These are phyloP conservation scores for Rhytidhysteron rufulum DNA, from an alignment of 2,329 filamentous ascomycete species.

Conservation along the genomic window DNA sequence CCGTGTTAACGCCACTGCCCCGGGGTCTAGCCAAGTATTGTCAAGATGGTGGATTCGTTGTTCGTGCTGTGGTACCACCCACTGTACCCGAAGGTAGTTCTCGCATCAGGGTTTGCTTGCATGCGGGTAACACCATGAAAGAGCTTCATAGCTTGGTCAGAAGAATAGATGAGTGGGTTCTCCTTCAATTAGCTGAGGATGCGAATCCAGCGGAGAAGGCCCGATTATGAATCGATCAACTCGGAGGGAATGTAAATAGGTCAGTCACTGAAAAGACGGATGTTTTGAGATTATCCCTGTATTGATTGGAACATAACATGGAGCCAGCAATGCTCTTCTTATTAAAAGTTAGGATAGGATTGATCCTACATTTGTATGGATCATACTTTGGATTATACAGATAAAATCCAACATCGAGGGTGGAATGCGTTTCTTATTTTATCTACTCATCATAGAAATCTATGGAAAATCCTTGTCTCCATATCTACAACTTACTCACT, in stretches of 20 bases:
- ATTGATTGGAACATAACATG: too few species aligned
- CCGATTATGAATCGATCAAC: slow-evolving; percentile 1
- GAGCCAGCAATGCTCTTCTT: too few species aligned
- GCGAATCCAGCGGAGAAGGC: background rate
- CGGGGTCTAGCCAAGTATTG: slow-evolving; percentile 23
- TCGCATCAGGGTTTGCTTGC: slow-evolving; percentile 40
- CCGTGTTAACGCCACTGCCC: slow-evolving; percentile 25
- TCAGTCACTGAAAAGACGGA: too few species aligned
- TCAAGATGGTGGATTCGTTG: slow-evolving; percentile 28
- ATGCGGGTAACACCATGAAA: slow-evolving; percentile 38
- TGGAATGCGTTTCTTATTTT: too few species aligned
- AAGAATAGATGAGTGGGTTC: slow-evolving; percentile 28
- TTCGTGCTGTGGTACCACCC: slow-evolving; percentile 37
- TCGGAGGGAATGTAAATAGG: too few species aligned
- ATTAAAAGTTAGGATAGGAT: too few species aligned
- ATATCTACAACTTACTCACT: slow-evolving; percentile 10
- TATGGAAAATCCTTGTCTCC: too few species aligned
- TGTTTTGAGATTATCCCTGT: too few species aligned
- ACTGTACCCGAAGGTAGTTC: slow-evolving; percentile 38
- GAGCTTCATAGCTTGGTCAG: slow-evolving; percentile 31
- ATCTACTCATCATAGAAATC: too few species aligned
- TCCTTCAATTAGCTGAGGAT: slow-evolving; percentile 2
- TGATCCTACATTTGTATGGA: too few species aligned
- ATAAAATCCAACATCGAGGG: too few species aligned
- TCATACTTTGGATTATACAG: too few species aligned